Evolutionary conservation across 2,329 filamentous ascomycete species (phyloP).

Genomic region (Phaeosphaeria sp.): DNA sequence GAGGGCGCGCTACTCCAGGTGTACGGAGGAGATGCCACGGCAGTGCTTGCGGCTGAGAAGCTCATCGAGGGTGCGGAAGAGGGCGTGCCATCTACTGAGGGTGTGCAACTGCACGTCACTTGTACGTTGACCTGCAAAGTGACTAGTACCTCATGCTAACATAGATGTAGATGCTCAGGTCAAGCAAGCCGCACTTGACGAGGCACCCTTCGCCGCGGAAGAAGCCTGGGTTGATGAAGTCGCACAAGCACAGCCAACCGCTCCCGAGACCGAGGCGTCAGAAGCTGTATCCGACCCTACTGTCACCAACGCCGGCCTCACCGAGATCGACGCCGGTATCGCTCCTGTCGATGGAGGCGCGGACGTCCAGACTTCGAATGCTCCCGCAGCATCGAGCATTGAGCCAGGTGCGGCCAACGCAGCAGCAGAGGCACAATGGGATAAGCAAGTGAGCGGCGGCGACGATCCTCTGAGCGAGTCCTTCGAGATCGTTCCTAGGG

Average conservation of each 20-base stretch:
- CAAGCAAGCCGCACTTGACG: conserved; percentile 58
- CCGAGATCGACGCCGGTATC: conserved; percentile 65
- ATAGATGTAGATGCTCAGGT: conserved; percentile 61
- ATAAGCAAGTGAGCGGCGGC: conserved; percentile 58
- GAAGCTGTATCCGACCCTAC: conserved; percentile 67
- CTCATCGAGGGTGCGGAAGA: conserved; percentile 76
- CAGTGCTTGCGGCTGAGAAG: conserved; percentile 77
- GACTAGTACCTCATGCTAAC: conserved; percentile 14
- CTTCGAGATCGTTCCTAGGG: conserved; percentile 78
- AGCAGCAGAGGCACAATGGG: conserved; percentile 72
- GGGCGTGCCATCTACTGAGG: conserved; percentile 68
- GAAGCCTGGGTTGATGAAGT: conserved; percentile 59
- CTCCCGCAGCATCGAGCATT: conserved; percentile 48
- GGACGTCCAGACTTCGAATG: conserved; percentile 34
- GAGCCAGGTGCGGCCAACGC: conserved; percentile 54
- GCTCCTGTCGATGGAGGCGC: conserved; percentile 38
- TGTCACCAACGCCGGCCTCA: conserved; percentile 69
- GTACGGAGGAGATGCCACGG: conserved; percentile 78
- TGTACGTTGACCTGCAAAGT: conserved; percentile 62
- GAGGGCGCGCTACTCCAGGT: conserved; percentile 81
- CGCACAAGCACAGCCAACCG: conserved; percentile 51
- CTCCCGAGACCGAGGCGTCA: conserved; percentile 43
- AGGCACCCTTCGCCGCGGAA: conserved; percentile 62
- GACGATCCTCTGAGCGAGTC: conserved; percentile 65
- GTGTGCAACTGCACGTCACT: conserved; percentile 70